phyloP scores from a whole-genome alignment of 768 basidiomycete genomes.

The Lactifluus hygrophoroides region DNA sequence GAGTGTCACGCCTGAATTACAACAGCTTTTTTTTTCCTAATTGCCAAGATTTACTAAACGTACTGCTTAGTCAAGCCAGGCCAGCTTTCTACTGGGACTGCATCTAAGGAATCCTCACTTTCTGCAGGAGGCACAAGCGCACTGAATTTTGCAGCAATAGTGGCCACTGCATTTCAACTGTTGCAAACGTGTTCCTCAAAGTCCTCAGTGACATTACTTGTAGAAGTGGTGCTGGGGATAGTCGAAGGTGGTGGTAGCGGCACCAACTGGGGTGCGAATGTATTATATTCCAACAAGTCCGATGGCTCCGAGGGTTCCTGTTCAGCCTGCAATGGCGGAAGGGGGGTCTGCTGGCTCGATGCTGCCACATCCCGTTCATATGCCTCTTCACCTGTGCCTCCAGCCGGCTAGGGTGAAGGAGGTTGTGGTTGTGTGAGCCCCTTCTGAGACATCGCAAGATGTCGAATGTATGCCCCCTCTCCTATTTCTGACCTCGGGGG shows the following conservation, averaged over 20 bases:
- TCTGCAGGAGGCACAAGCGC: slow-evolving; percentile 39
- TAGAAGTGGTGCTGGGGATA: slow-evolving; percentile 30
- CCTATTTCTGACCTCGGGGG: neutral
- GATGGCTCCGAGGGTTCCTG: slow-evolving; percentile 28
- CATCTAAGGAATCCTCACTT: slow-evolving; percentile 24
- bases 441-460: slow-evolving; percentile 1
- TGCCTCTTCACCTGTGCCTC: slow-evolving; percentile 25
- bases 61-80: slow-evolving; percentile 23
- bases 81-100: slow-evolving; percentile 28
- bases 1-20: too few species aligned
- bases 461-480: slow-evolving; percentile 14
- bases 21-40: too few species aligned
- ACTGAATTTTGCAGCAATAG: slow-evolving; percentile 67
- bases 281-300: slow-evolving; percentile 55
- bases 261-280: slow-evolving; percentile 50
- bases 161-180: slow-evolving; percentile 60
- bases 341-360: slow-evolving; percentile 23
- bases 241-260: slow-evolving; percentile 53
- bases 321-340: slow-evolving; percentile 20
- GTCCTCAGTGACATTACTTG: slow-evolving; percentile 21
- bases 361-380: slow-evolving; percentile 24
- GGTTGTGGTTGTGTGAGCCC: neutral
- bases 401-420: slow-evolving; percentile 14
- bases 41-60: too few species aligned
- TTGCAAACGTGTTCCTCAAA: slow-evolving; percentile 53